Base-by-base conservation (phyloP, 2,329 filamentous ascomycete genomes). In the Fusarium albidum region DNA sequence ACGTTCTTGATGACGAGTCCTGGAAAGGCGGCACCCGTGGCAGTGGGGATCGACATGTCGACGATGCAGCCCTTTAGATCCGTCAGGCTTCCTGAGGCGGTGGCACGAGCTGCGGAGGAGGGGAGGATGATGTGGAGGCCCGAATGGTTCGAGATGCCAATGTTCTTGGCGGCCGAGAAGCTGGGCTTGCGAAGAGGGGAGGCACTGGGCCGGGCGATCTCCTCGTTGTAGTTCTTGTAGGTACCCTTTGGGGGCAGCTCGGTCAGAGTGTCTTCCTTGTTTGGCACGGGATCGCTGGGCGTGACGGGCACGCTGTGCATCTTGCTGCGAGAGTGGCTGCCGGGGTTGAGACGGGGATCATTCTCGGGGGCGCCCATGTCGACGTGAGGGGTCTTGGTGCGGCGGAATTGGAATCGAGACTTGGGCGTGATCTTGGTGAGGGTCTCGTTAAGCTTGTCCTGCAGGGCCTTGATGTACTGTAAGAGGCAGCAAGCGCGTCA, bases 401-500 rank as follows among this genome's bases (percentile, higher is more conserved):
- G 62, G 64, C 78, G 96, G 79, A 97, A 97, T 47, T 89, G 84
- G 74, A 97, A 97, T 57, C 92, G 91, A 10, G 87, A 84, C 63
- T 88, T 90, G 8, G 92, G 91, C 1, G 85, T 84, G 46, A 91
- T 82, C 17, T 82, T 83, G 32, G 84, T 81, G 13, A 87, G 84
- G 8, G 85, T 87, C 52, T 87, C 83, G 64, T 90, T 87, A 18
- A 97, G 80, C 67, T 90, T 91, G 50, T 94, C 90, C 14, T 88
- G 88, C 12, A 97, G 78, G 13, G 82, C 82, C 78, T 95, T 96
- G 73, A 97, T 86, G 17, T 90, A 84, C 85, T 92, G 65, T 10
- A 4, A 21, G 21, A 10, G n/a, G 32, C n/a, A 26, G 15, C 25
- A n/a, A 18, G n/a, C 21, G 25, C 41, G 33, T 57, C 10, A 47